phyloP scores from a whole-genome alignment of 2,329 filamentous ascomycete species.

The Colletotrichum tanaceti region DNA sequence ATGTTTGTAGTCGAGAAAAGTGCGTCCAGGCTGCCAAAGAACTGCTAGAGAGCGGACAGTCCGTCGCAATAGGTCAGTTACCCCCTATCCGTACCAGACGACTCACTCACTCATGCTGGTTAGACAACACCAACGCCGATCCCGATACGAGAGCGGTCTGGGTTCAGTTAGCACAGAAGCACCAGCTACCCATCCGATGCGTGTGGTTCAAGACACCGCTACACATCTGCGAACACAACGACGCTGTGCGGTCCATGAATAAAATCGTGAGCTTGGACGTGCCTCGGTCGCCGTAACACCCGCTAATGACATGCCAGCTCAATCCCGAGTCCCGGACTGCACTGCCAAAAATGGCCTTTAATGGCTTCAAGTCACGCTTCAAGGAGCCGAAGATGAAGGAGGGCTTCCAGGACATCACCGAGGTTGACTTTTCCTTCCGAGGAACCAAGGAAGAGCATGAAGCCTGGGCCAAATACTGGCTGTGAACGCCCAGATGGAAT shows the following conservation, averaged over 20 bases:
- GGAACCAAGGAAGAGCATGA: slow-evolving; percentile 75
- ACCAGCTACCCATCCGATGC: slow-evolving; percentile 82
- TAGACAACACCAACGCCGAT: slow-evolving; percentile 97
- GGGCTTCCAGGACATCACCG: slow-evolving; percentile 84
- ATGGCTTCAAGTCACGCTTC: slow-evolving; percentile 78
- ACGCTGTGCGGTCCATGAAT: slow-evolving; percentile 81
- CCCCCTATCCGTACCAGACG: no score
- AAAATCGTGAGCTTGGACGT: slow-evolving; percentile 47
- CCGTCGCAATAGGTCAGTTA: slow-evolving; percentile 80
- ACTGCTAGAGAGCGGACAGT: slow-evolving; percentile 71
- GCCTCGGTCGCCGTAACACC: not conserved
- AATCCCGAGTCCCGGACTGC: slow-evolving; percentile 84
- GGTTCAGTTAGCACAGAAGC: slow-evolving; percentile 77
- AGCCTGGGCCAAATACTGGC: slow-evolving; percentile 84
- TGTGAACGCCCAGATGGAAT: slow-evolving; percentile 53
- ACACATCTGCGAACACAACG: slow-evolving; percentile 84
- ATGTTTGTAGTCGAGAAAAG: slow-evolving; percentile 62
- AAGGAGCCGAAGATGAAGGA: slow-evolving; percentile 78
- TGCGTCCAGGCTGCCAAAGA: slow-evolving; percentile 79
- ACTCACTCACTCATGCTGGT: slow-evolving; percentile 5
- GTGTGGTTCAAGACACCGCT: slow-evolving; percentile 82
- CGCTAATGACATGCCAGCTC: slow-evolving; percentile 57
- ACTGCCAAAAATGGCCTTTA: slow-evolving; percentile 85
- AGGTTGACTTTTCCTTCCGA: slow-evolving; percentile 80
- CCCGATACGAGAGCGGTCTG: slow-evolving; percentile 80